Evolutionary conservation across 2,329 filamentous ascomycete genomes (phyloP), one percentile per base, ranked within the genome.

Genomic region (Lasiodiplodia sp.): DNA sequence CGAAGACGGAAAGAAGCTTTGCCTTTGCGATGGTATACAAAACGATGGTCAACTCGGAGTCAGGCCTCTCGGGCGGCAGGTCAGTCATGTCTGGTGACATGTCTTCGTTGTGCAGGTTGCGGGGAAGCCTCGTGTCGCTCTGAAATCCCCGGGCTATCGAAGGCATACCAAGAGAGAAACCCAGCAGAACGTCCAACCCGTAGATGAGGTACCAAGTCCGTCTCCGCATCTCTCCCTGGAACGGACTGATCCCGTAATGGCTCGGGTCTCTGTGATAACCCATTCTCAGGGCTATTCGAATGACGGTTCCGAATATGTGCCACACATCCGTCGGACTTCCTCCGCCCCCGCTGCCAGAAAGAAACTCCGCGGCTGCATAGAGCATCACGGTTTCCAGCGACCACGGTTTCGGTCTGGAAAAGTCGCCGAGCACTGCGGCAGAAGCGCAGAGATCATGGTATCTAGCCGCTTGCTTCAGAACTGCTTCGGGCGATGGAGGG

Each of bases 101-200:
- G 52, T 86, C 84, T 0, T 70, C 72, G 65, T 86, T 84, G 0
- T 79, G 71, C 0, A 85, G 74, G 58, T 86, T 86, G 0, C 75
- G 74, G 1, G 84, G 84, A 44, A 79, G 77, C 18, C 74, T 71
- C 0, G 82, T 83, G 68, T 86, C 84, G 44, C 75, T 77, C 16
- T 82, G 76, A 21, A 78, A 74, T 6, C 79, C 75, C 5, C 78
- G 77, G 14, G 85, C 79, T 79, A 85, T 83, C n/a, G 82, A 82
- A 2, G 84, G 84, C 21, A 86, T 75, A 0, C 84, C 84, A 47
- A 85, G 76, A 67, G 85, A 81, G 52, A 83, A 84, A 0, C 82
- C 84, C 51, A 84, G 77, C 10, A 85, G 70, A 0, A 82, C 75
- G 40, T 86, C 84, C 4, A 84, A 71, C 71, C 83, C 82, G 53